Percentiles rank a stretch among this genome's conserved stretches.
phyloP scores from a whole-genome alignment of 2,329 filamentous ascomycete species.

The Exophiala spinifera region DNA sequence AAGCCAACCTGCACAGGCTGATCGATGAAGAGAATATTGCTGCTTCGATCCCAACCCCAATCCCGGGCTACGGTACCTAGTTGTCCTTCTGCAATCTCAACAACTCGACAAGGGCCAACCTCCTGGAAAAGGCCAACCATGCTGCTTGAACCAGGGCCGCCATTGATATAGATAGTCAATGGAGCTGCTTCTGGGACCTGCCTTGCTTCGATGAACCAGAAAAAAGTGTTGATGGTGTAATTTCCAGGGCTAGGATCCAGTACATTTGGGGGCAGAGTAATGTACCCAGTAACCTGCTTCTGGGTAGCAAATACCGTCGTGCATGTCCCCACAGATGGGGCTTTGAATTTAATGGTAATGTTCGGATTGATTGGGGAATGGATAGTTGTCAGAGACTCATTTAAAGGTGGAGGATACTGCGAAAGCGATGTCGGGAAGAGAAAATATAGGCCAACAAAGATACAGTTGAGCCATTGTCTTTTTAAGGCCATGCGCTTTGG shows the following conservation, averaged over 20 bases:
- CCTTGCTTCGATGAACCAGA: conserved; percentile 44
- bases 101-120: conserved; percentile 42
- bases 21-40: conserved; percentile 41
- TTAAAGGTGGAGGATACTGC: conserved; percentile 23
- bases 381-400: conserved; percentile 50
- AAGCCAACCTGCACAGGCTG: conserved; percentile 52
- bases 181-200: conserved; percentile 46
- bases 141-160: conserved; percentile 52
- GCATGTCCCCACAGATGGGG: conserved; percentile 59
- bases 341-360: conserved; percentile 67
- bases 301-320: conserved; percentile 62
- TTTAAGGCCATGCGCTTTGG: conserved; percentile 16
- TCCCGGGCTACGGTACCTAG: conserved; percentile 45
- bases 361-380: conserved; percentile 58
- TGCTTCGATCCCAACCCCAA: conserved; percentile 51
- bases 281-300: conserved; percentile 69
- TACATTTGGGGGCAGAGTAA: conserved; percentile 52
- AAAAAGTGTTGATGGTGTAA: conserved; percentile 38
- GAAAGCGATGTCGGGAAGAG: conserved; percentile 3
- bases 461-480: conserved; percentile 12
- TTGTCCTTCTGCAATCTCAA: conserved; percentile 40
- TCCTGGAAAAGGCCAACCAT: conserved; percentile 54
- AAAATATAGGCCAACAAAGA: conserved; percentile 9
- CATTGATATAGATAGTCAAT: conserved; percentile 52
- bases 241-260: conserved; percentile 34